phyloP scores from a whole-genome alignment of 306 rosid species.

The Luffa aegyptiaca region DNA sequence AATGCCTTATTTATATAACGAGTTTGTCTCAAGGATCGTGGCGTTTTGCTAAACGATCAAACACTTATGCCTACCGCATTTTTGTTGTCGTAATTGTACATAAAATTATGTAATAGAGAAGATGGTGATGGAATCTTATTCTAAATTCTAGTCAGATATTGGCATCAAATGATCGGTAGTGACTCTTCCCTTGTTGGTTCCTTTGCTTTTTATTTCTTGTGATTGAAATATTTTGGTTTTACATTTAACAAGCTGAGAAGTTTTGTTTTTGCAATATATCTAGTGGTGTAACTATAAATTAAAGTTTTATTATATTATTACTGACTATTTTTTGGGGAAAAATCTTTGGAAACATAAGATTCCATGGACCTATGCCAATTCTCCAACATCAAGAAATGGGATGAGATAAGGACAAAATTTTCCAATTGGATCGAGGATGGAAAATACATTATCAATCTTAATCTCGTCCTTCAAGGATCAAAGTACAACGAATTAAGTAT shows the following conservation, averaged over 20 bases:
- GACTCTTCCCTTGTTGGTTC: not conserved
- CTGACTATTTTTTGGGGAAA: not conserved
- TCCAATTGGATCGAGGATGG: not conserved
- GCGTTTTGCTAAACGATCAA: no score
- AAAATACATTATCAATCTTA: not conserved
- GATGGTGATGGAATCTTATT: not conserved
- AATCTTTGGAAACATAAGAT: not conserved
- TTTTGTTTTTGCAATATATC: no score
- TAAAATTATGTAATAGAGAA: no score
- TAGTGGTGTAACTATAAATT: no score
- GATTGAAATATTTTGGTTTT: no score
- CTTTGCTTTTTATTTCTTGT: no score
- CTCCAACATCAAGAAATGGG: not conserved
- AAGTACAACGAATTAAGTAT: not conserved
- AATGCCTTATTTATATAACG: no score
- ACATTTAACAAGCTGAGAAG: no score
- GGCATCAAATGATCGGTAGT: not conserved
- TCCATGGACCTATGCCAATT: not conserved
- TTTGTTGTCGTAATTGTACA: no score
- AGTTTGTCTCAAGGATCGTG: no score
- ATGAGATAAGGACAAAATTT: not conserved
- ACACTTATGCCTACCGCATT: no score
- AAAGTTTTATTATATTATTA: not conserved
- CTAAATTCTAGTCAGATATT: not conserved
- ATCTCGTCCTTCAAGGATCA: not conserved